These are phyloP conservation scores for Trypanosoma conorhini DNA, from an alignment of 208 protist genomes.

Conservation along the genomic window DNA sequence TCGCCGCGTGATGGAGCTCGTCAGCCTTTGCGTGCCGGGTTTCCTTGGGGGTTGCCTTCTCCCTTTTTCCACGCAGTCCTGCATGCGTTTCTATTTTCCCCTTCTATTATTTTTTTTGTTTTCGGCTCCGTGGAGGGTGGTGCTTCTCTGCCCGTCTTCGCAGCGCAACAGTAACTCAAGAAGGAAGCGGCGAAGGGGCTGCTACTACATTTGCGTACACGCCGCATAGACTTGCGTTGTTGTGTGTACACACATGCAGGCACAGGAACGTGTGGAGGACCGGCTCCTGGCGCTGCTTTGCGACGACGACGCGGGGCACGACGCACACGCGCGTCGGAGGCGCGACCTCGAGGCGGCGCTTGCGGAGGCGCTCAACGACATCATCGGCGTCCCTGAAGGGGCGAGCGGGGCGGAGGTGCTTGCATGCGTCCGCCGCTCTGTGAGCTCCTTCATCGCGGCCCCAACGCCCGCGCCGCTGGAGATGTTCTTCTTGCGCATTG, in stretches of 20 bases:
- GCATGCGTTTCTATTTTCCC: not conserved
- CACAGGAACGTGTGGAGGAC: slow-evolving; percentile 12
- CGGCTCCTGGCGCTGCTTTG: slow-evolving; percentile 16
- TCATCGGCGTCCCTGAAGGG: not conserved
- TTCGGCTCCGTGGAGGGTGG: not conserved
- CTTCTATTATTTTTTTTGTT: not conserved
- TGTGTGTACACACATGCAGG: not conserved
- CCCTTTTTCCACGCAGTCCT: no score
- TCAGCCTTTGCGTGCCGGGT: no score
- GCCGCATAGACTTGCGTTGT: not conserved
- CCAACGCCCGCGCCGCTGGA: slow-evolving; percentile 23
- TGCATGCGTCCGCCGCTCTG: slow-evolving; percentile 17
- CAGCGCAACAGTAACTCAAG: not conserved
- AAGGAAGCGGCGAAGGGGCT: not conserved
- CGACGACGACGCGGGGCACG: not conserved
- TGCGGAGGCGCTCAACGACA: slow-evolving; percentile 6
- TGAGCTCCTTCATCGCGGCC: slow-evolving; percentile 10
- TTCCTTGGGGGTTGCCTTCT: no score
- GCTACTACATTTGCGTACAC: slow-evolving; percentile 11
- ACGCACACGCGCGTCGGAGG: not conserved
- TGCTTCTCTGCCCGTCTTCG: not conserved
- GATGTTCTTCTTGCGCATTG: slow-evolving; percentile 29
- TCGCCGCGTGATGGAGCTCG: not conserved
- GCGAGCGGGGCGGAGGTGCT: not conserved
- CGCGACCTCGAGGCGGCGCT: slow-evolving; percentile 11